Conservation (phyloP, 345 rosid species). For the Dovyalis caffra region DNA sequence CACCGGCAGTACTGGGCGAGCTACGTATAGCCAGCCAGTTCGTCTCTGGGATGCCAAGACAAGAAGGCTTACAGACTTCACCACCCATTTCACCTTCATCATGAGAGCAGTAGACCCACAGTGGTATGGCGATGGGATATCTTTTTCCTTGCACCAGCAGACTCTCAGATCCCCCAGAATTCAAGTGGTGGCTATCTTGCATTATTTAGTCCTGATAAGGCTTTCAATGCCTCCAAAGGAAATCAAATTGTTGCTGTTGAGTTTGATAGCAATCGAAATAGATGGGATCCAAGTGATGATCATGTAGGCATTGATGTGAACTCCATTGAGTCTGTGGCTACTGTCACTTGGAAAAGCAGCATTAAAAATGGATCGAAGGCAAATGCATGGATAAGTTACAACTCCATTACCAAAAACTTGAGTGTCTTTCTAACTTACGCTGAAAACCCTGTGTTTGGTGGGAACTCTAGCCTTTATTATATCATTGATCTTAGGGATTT, state of each 20-base stretch:
- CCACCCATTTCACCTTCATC: conserved; percentile 45
- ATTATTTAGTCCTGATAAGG: conserved; percentile 23
- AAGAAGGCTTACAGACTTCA: conserved; percentile 44
- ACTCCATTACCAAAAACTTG: conserved; percentile 44
- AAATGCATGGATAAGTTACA: conserved; percentile 53
- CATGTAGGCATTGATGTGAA: conserved; percentile 60
- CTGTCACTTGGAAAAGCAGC: conserved; percentile 34
- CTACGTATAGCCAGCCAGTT: conserved; percentile 35
- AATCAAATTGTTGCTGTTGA: conserved; percentile 49
- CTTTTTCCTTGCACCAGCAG: conserved; percentile 48
- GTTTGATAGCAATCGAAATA: conserved; percentile 41
- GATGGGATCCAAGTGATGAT: conserved; percentile 45
- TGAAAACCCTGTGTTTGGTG: conserved; percentile 20
- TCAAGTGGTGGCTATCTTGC: conserved; percentile 50
- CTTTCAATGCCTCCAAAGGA: conserved; percentile 8
- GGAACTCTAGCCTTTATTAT: conserved; percentile 7
- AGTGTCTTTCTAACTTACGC: conserved; percentile 49
- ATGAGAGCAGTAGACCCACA: neutral
- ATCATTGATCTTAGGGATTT: conserved; percentile 13
- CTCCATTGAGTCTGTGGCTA: conserved; percentile 38
- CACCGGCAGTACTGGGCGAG: conserved; percentile 44
- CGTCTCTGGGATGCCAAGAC: conserved; percentile 47
- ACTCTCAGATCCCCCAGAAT: conserved; percentile 38
- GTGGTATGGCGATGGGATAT: conserved; percentile 42
- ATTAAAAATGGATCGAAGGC: conserved; percentile 38